Conservation (phyloP, 2,329 filamentous ascomycete species). For the Ophiostoma ulmi region DNA sequence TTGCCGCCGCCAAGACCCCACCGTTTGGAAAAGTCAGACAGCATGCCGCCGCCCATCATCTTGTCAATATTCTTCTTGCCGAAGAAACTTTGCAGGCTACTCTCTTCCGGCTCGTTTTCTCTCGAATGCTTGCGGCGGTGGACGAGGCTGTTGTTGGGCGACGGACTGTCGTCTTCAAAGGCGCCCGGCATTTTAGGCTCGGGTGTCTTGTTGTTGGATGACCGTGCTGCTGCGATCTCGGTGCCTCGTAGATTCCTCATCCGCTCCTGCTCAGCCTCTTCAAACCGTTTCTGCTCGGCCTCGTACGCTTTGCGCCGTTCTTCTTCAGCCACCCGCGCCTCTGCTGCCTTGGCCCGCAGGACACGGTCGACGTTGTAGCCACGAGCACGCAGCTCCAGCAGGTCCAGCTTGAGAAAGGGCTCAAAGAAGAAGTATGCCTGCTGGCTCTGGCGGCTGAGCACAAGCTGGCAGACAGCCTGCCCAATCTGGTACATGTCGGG, state of each 20-base stretch:
- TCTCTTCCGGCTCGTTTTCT: background rate
- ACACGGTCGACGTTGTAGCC: slow-evolving; percentile 98
- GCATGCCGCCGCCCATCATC: slow-evolving; percentile 30
- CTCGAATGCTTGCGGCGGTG: background rate
- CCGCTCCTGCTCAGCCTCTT: slow-evolving; percentile 44
- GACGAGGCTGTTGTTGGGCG: background rate
- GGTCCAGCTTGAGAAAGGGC: slow-evolving; percentile 78
- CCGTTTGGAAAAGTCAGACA: slow-evolving; percentile 5
- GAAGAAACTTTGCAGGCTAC: slow-evolving; percentile 7
- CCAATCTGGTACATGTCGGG: slow-evolving; percentile 85
- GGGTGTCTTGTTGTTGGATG: background rate
- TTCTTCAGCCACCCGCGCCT: slow-evolving; percentile 81
- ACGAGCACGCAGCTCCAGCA: slow-evolving; percentile 74
- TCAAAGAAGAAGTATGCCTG: slow-evolving; percentile 88
- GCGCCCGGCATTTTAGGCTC: slow-evolving; percentile 63
- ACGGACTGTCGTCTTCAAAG: slow-evolving; percentile 47
- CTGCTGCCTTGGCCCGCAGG: slow-evolving; percentile 76
- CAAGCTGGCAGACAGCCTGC: slow-evolving; percentile 73
- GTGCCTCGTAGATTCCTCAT: slow-evolving; percentile 3
- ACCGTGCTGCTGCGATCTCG: background rate
- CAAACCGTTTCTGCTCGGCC: slow-evolving; percentile 64
- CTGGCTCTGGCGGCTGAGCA: slow-evolving; percentile 77
- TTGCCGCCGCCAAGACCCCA: background rate
- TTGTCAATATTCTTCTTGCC: slow-evolving; percentile 29
- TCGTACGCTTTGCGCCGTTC: slow-evolving; percentile 69